These are phyloP conservation scores for Candida anglica DNA, from an alignment of 805 yeast genomes.

Conservation along the genomic window DNA sequence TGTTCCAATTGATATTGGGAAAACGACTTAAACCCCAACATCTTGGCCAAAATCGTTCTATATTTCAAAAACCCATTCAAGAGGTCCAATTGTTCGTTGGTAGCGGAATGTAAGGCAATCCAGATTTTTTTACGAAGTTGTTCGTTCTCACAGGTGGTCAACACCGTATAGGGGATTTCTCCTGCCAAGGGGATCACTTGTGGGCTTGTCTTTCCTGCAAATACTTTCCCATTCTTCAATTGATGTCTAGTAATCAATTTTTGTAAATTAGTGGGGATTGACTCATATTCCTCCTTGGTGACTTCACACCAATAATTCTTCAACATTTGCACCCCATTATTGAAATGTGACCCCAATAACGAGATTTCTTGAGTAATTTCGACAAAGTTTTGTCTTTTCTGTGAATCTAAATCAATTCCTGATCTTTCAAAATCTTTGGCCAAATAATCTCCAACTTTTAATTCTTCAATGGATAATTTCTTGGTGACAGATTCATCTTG, in stretches of 20 bases:
- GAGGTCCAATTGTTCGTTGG: conserved; percentile 55
- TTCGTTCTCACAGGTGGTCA: conserved; percentile 55
- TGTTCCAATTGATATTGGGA: conserved; percentile 81
- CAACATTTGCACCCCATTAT: conserved; percentile 40
- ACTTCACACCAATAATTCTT: conserved; percentile 36
- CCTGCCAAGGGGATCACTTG: conserved; percentile 45
- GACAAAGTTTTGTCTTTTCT: conserved; percentile 66
- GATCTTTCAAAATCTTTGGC: conserved; percentile 85
- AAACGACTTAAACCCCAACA: conserved; percentile 68
- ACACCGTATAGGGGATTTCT: conserved; percentile 57
- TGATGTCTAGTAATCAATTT: not conserved
- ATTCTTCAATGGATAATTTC: conserved; percentile 65
- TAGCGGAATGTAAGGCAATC: conserved; percentile 67
- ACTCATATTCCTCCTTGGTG: conserved; percentile 23
- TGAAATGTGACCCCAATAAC: conserved; percentile 73
- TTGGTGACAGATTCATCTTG: conserved; percentile 25
- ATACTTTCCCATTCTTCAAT: not conserved
- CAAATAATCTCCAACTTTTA: conserved; percentile 75
- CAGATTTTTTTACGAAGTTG: conserved; percentile 65
- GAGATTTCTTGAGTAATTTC: conserved; percentile 78
- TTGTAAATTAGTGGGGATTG: conserved; percentile 8
- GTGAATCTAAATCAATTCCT: conserved; percentile 76
- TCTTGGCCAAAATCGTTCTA: conserved; percentile 66
- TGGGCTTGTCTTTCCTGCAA: not conserved
- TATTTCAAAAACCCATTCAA: conserved; percentile 58